Evolutionary conservation across 2,329 filamentous ascomycete species (phyloP), one percentile per base, ranked within the genome.

Genomic region (Cyanodermella asteris): DNA sequence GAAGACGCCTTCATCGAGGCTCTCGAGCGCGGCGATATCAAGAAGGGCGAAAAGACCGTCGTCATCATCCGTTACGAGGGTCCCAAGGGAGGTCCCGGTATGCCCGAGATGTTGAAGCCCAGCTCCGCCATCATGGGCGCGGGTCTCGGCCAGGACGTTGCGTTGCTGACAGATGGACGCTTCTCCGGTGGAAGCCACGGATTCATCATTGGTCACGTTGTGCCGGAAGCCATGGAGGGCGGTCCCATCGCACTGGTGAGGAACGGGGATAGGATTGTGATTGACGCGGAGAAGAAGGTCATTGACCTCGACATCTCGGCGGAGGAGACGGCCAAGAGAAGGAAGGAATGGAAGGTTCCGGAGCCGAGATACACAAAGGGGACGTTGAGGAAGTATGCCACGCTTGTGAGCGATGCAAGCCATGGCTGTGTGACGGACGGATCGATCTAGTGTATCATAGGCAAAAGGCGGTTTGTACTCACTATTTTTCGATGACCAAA

Each of bases 221-320:
- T 82, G 20, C 80, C 80, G 14, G 80, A 91, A 52, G 80, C 80
- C 6, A 72, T 77, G 43, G 75, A 76, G 35, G 80, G 80, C 24
- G 80, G 80, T 0, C 80, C 80, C 3, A 87, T 91, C 33, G 80
- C 65, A 9, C 59, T 91, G 7, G 73, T 87, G n/a, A 47, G 63
- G 37, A 72, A 91, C 36, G 80, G 80, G 14, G 80, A 91, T 44
- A 59, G 59, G 29, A 73, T 91, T 36, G 66, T 70, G 24, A 90
- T 91, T 31, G 77, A 91, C 40, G 75, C 80, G 0, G 73, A 82
- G 46, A 66, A 68, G 43, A 64, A 64, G 22, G 59, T 58, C 25
- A 64, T 59, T 47, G 80, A 63, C 36, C 55, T 78, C 4, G 55
- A 73, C 19, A 60, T 82, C 6, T 55, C 64, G 9, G 61, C 74